Percentiles rank a stretch among this genome's conserved stretches.
Conservation (phyloP, 495 filamentous ascomycete genomes). For the Letharia columbiana region DNA sequence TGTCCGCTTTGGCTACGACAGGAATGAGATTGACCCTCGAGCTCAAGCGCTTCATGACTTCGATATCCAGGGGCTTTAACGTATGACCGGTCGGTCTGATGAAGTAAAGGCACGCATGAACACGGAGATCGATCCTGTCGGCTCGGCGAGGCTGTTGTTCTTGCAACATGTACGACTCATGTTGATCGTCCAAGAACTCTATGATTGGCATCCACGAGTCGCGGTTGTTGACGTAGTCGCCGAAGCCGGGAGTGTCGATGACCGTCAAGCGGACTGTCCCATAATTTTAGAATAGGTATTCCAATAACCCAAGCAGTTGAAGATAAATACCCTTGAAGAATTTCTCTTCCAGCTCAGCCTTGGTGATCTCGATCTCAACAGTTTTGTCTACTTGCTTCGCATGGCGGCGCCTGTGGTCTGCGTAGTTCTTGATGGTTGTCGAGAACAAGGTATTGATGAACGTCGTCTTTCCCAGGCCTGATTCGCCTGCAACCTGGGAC, state of each 20-base stretch:
- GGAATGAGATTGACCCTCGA: slow-evolving; percentile 97
- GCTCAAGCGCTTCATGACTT: slow-evolving; percentile 98
- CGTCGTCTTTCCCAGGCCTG: slow-evolving; percentile 95
- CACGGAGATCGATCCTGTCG: slow-evolving; percentile 98
- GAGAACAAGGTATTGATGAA: slow-evolving; percentile 99
- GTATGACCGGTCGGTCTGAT: slow-evolving; percentile 97
- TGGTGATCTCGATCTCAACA: slow-evolving; percentile 99
- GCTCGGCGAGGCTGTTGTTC: slow-evolving; percentile 96
- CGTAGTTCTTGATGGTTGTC: slow-evolving; percentile 99
- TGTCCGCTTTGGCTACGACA: slow-evolving; percentile 97
- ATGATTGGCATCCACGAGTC: slow-evolving; percentile 99
- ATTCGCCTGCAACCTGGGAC: slow-evolving; percentile 88
- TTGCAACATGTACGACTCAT: slow-evolving; percentile 99
- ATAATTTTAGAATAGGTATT: slow-evolving; percentile 19
- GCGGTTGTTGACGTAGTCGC: slow-evolving; percentile 99
- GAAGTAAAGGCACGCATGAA: slow-evolving; percentile 97
- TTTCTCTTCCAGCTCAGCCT: slow-evolving; percentile 99
- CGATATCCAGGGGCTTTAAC: slow-evolving; percentile 95
- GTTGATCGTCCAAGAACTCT: slow-evolving; percentile 98
- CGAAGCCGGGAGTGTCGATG: slow-evolving; percentile 97
- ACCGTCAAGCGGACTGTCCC: slow-evolving; percentile 85
- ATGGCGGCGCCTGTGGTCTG: slow-evolving; percentile 96
- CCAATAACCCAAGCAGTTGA: slow-evolving; percentile 18
- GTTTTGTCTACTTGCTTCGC: slow-evolving; percentile 99
- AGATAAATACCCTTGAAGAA: slow-evolving; percentile 87